phyloP scores from a whole-genome alignment of 768 basidiomycete genomes.

The Tulasnella sp. region DNA sequence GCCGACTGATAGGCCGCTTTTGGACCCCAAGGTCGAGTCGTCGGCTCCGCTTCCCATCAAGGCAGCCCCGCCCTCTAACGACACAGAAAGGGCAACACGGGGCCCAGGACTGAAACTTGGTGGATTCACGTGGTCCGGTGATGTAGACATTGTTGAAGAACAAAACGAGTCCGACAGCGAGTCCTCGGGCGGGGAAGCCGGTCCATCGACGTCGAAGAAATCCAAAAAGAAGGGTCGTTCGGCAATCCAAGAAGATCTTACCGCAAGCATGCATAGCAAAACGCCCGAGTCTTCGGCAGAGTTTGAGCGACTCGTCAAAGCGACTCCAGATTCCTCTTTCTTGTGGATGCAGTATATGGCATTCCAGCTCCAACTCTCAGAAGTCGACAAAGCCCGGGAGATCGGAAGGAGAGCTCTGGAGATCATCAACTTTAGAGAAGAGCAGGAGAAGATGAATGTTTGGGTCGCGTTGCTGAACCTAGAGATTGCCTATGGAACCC shows the following conservation, averaged over 20 bases:
- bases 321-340: constrained; percentile 94
- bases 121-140: constrained; percentile 63
- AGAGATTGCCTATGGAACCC: constrained; percentile 87
- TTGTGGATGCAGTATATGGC: constrained; percentile 99
- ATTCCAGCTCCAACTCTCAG: constrained; percentile 93
- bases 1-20: too few species aligned
- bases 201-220: constrained; percentile 38
- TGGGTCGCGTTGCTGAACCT: constrained; percentile 96
- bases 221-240: constrained; percentile 47
- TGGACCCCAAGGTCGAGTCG: background rate
- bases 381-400: constrained; percentile 88
- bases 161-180: constrained; percentile 42
- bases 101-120: constrained; percentile 28
- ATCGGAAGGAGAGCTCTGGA: constrained; percentile 75
- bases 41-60: background rate
- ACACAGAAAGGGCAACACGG: background rate
- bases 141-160: constrained; percentile 25
- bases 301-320: constrained; percentile 86
- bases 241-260: constrained; percentile 69
- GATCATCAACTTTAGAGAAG: constrained; percentile 91
- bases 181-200: constrained; percentile 26
- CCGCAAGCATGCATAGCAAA: constrained; percentile 79
- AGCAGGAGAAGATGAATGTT: constrained; percentile 90
- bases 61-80: background rate
- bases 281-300: constrained; percentile 86